Evolutionary conservation across 1,284 basidiomycete genomes (phyloP).

Genomic region (Cystobasidium pallidum): DNA sequence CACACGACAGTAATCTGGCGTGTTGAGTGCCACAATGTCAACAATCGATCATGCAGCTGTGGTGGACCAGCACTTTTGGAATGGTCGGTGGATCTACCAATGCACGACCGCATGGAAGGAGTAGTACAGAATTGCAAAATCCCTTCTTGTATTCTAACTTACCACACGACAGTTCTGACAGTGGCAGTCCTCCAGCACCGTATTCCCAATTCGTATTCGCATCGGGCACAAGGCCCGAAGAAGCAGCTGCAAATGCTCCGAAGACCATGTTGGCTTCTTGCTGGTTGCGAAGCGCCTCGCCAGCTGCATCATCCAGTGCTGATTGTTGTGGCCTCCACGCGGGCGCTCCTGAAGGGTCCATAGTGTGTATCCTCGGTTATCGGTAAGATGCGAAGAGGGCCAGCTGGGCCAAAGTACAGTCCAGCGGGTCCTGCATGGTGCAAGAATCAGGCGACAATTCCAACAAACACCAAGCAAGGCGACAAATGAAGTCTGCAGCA

Average conservation of each 20-base stretch:
- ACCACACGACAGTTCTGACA: conserved; percentile 37
- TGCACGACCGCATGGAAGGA: background rate
- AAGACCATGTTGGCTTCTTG: conserved; percentile 44
- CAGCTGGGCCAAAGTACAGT: background rate
- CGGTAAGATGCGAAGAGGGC: background rate
- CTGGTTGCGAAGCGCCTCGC: conserved; percentile 33
- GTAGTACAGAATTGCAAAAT: background rate
- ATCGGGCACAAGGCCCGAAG: conserved; percentile 33
- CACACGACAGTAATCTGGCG: conserved; percentile 37
- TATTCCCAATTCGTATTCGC: conserved; percentile 36
- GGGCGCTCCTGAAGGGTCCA: conserved; percentile 9
- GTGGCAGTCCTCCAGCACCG: conserved; percentile 21
- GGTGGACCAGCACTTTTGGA: too few relatives aligned
- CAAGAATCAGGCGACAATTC: too few relatives aligned
- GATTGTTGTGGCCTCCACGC: conserved; percentile 22
- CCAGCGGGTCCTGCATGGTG: too few relatives aligned
- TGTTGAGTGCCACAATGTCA: conserved; percentile 7
- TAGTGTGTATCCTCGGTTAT: background rate
- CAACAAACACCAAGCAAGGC: too few relatives aligned
- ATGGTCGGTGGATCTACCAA: background rate
- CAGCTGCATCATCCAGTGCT: conserved; percentile 32
- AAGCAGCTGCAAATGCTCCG: conserved; percentile 36
- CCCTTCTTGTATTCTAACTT: background rate
- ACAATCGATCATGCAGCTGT: conserved; percentile 23
- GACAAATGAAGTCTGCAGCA: too few relatives aligned